Conservation (phyloP, 2,329 filamentous ascomycete species). For the Aspergillus neotritici region DNA sequence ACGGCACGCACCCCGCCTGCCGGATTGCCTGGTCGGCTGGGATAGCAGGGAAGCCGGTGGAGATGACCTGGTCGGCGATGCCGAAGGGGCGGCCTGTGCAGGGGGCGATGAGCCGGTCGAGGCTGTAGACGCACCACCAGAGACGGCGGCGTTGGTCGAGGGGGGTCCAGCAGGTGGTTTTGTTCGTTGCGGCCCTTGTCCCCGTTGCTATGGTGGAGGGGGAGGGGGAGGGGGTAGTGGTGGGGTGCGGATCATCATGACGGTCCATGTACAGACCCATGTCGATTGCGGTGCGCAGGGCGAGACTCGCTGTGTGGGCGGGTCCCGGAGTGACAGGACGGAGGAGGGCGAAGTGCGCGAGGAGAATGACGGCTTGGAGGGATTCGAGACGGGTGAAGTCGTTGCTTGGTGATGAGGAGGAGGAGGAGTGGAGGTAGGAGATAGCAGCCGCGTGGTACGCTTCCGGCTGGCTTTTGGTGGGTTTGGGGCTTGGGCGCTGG, state of each 20-base stretch:
- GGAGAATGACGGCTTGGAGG: background rate
- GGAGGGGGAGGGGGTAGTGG: too few relatives aligned
- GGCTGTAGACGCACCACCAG: conserved; percentile 85
- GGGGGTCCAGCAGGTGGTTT: conserved; percentile 60
- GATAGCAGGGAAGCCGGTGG: conserved; percentile 2
- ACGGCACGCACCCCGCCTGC: background rate
- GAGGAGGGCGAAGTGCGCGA: background rate
- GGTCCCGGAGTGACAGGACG: background rate
- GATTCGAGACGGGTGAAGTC: background rate
- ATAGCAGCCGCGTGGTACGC: too few relatives aligned
- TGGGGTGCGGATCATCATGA: too few relatives aligned
- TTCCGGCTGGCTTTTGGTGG: too few relatives aligned
- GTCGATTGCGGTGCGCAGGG: conserved; percentile 72
- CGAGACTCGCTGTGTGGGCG: conserved; percentile 38
- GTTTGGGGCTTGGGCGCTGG: too few relatives aligned
- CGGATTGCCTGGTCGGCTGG: background rate
- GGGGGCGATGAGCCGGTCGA: conserved; percentile 75
- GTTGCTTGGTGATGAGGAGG: background rate
- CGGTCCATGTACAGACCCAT: conserved; percentile 59
- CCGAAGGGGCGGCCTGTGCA: conserved; percentile 65
- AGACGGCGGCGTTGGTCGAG: conserved; percentile 63
- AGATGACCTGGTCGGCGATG: conserved; percentile 7
- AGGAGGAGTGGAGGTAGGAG: too few relatives aligned
- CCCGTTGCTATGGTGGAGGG: too few relatives aligned
- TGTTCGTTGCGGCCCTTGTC: conserved; percentile 55